A percentile compares a stretch with the other conserved stretches of the same genome.
Conservation (phyloP, 1,284 basidiomycete species). For the Kwoniella shivajii region DNA sequence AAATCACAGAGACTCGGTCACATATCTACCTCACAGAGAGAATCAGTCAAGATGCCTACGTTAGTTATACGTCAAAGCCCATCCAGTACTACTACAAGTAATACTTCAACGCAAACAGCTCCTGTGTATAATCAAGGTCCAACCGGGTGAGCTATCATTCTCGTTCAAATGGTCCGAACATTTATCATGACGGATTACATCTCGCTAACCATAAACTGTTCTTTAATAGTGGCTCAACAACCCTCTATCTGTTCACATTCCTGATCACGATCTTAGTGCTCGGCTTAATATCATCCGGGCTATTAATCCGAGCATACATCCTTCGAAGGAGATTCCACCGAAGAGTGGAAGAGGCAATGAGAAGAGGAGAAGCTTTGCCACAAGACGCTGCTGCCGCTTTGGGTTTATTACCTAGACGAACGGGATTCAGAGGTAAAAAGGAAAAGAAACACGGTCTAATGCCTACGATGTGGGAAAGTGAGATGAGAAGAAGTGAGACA, state of each 20-base stretch:
- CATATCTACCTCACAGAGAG: not conserved
- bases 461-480: slow-evolving; percentile 46
- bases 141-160: not conserved
- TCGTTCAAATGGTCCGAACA: not conserved
- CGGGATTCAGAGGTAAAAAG: slow-evolving; percentile 19
- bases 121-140: not conserved
- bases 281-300: slow-evolving; percentile 38
- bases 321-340: slow-evolving; percentile 44
- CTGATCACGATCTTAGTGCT: slow-evolving; percentile 51
- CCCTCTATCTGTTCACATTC: slow-evolving; percentile 54
- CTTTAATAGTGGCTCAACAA: slow-evolving; percentile 25
- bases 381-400: slow-evolving; percentile 27
- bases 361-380: slow-evolving; percentile 42
- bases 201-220: not conserved
- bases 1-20: not conserved
- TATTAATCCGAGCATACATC: slow-evolving; percentile 46
- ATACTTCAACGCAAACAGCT: not conserved
- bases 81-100: not conserved
- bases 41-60: slow-evolving; percentile 4
- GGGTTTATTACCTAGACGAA: slow-evolving; percentile 14
- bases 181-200: not conserved
- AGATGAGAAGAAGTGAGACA: slow-evolving; percentile 29
- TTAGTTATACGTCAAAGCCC: not conserved
- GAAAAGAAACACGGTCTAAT: slow-evolving; percentile 37
- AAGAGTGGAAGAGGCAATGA: slow-evolving; percentile 42